Conservation (phyloP, 2,329 filamentous ascomycete genomes). For the Coniochaeta prunicola region DNA sequence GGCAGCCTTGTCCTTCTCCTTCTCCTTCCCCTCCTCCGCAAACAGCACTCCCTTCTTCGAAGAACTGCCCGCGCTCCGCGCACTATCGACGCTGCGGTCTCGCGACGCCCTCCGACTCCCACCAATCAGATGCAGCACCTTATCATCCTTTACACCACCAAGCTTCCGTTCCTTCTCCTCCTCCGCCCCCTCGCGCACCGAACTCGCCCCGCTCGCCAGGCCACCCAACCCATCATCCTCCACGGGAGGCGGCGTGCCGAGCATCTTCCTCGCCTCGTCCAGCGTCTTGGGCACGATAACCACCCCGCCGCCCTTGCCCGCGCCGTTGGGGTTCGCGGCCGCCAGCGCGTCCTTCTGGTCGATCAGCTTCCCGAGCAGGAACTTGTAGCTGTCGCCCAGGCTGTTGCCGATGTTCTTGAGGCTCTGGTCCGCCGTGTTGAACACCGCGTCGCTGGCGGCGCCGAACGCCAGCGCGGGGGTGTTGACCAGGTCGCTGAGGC, state of each 20-base stretch:
- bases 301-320: constrained; percentile 39
- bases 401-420: constrained; percentile 89
- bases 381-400: constrained; percentile 87
- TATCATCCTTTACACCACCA: constrained; percentile 46
- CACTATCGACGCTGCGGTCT: constrained; percentile 72
- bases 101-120: constrained; percentile 49
- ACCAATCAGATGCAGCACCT: constrained; percentile 62
- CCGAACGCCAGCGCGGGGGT: constrained; percentile 75
- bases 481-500: constrained; percentile 80
- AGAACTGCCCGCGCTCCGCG: constrained; percentile 40
- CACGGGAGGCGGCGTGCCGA: constrained; percentile 62
- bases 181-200: constrained; percentile 27
- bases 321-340: constrained; percentile 26
- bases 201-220: constrained; percentile 48
- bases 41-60: not conserved
- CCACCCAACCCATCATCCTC: constrained; percentile 54
- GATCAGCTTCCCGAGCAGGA: constrained; percentile 80
- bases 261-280: constrained; percentile 84
- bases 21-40: constrained; percentile 7
- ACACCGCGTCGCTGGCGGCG: constrained; percentile 74
- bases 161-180: constrained; percentile 17
- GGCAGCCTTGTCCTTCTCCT: constrained; percentile 25
- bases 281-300: constrained; percentile 80
- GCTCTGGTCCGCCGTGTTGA: constrained; percentile 84
- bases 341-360: constrained; percentile 48